These are phyloP conservation scores for Plasmopara muralis DNA, from an alignment of 352 stramenopile genomes.

Conservation along the genomic window DNA sequence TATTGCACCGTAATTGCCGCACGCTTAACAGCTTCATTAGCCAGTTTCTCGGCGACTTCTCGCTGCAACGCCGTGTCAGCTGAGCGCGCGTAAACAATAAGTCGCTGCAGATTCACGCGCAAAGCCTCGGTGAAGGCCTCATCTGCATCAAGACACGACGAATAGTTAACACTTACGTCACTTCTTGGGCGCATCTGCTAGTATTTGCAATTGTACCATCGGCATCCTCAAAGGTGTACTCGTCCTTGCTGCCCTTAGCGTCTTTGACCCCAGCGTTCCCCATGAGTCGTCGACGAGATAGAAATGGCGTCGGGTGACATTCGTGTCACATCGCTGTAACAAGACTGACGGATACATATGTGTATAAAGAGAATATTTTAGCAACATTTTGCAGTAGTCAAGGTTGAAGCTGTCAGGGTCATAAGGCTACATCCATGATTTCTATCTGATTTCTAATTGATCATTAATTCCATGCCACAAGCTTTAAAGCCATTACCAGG, in stretches of 20 bases:
- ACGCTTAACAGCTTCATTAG: constrained; percentile 93
- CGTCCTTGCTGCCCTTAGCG: constrained; percentile 67
- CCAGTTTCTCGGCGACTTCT: constrained; percentile 91
- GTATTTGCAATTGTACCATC: constrained; percentile 25
- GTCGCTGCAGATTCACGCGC: constrained; percentile 84
- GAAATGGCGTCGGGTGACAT: not conserved
- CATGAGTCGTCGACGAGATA: constrained; percentile 18
- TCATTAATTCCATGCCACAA: too few species aligned
- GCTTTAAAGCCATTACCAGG: too few species aligned
- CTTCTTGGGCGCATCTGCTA: not conserved
- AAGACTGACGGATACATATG: too few species aligned
- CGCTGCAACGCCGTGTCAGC: constrained; percentile 85
- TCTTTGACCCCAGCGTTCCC: constrained; percentile 45
- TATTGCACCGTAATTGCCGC: constrained; percentile 7
- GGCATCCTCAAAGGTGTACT: constrained; percentile 72
- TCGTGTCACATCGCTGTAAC: too few species aligned
- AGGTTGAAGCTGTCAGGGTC: too few species aligned
- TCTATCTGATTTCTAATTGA: too few species aligned
- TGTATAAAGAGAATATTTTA: too few species aligned
- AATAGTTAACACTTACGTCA: not conserved
- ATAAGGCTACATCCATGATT: too few species aligned
- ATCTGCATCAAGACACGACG: constrained; percentile 34
- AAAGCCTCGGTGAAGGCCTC: constrained; percentile 85
- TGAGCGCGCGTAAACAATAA: constrained; percentile 91
- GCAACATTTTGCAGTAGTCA: too few species aligned